Evolutionary conservation across 352 stramenopile species (phyloP), one percentile per base, ranked within the genome.

Genomic region (Phytophthora megakarya): DNA sequence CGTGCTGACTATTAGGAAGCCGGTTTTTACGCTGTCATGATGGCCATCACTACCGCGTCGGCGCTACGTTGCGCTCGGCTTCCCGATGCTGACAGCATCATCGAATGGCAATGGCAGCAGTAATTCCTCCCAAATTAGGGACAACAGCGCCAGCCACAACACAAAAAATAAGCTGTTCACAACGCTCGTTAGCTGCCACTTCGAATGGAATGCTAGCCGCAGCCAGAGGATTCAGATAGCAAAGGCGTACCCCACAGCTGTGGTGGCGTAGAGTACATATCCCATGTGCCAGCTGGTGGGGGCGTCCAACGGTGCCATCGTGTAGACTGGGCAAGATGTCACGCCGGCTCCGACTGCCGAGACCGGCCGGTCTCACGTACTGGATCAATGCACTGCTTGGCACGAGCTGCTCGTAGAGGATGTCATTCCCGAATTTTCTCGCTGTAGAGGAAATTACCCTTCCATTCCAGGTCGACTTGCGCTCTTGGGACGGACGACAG

Each of bases 381-480:
- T 32, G 18, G 61, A 51, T 60, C 57, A 59, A 47, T 39, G 28
- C 51, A 32, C 38, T 39, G 50, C 11, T 25, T 23, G 35, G 37
- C 43, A 52, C 51, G 28, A 40, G 35, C 50, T 37, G 50, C 48
- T 46, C 18, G 44, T 51, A 60, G 26, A 50, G n/a, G 51, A 47
- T 42, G 30, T 22, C 63, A 73, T 73, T 73, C 48, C 35, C 48
- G 48, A 73, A 73, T 73, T 73, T 69, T 65, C 59, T 73, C 59
- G 58, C 43, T 51, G 21, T 21, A 40, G 60, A 72, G 65, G 46
- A 69, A 61, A 69, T 72, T 72, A 72, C 51, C 39, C 23, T 25
- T 21, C 25, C 26, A 3, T n/a, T 25, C 25, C 46, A 65, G 46
- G 39, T 39, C n/a, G 16, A 51, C 37, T 16, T n/a, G 35, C 26